A percentile compares a stretch with the other conserved stretches of the same genome.
Evolutionary conservation across 2,329 filamentous ascomycete species (phyloP).

Genomic region (Colletotrichum filicis): DNA sequence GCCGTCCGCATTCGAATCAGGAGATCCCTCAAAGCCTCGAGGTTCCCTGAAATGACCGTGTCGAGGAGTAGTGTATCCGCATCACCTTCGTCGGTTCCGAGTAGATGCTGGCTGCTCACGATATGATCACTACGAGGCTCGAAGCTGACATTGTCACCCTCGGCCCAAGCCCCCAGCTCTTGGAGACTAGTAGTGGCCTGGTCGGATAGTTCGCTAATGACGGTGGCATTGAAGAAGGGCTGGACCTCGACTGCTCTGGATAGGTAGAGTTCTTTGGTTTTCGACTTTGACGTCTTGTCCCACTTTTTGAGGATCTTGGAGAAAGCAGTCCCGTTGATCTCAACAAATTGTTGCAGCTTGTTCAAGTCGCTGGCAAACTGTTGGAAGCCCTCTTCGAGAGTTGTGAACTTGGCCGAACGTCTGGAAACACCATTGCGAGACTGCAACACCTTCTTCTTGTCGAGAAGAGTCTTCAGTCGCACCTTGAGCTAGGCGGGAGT

Average conservation of each 20-base stretch:
- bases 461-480: slow-evolving; percentile 88
- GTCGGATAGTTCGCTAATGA: slow-evolving; percentile 96
- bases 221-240: slow-evolving; percentile 96
- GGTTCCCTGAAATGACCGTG: slow-evolving; percentile 84
- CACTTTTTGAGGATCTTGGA: slow-evolving; percentile 99
- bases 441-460: slow-evolving; percentile 94
- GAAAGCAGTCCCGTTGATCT: slow-evolving; percentile 97
- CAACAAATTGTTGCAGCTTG: slow-evolving; percentile 98
- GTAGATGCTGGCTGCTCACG: slow-evolving; percentile 72
- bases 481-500: slow-evolving; percentile 80
- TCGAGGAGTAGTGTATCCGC: slow-evolving; percentile 89
- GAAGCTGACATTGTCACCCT: slow-evolving; percentile 92
- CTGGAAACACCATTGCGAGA: slow-evolving; percentile 79
- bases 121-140: slow-evolving; percentile 71
- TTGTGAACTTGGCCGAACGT: slow-evolving; percentile 92
- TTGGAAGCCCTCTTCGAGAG: slow-evolving; percentile 94
- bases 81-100: slow-evolving; percentile 87
- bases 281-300: slow-evolving; percentile 99
- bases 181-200: slow-evolving; percentile 96
- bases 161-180: slow-evolving; percentile 95
- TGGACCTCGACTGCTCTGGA: slow-evolving; percentile 97
- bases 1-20: slow-evolving; percentile 74
- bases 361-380: slow-evolving; percentile 97
- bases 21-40: slow-evolving; percentile 82
- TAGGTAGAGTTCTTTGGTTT: slow-evolving; percentile 96